Evolutionary conservation across 1,139 yeast species (phyloP).

Genomic region (Saccharomycopsis hybrid): DNA sequence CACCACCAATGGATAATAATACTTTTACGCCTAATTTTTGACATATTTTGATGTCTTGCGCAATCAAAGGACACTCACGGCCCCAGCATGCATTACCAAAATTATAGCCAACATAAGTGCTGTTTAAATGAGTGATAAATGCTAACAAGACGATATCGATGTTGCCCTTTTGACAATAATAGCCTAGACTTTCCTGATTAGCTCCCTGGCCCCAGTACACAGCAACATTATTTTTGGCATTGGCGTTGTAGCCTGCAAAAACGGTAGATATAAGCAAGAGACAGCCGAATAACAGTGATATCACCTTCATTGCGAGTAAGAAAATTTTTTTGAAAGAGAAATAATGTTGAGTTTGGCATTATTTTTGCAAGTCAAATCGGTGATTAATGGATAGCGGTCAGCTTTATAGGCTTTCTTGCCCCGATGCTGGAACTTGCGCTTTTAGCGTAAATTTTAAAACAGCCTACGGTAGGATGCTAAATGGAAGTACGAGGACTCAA

Average conservation of each 20-base stretch:
- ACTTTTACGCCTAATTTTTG: constrained; percentile 60
- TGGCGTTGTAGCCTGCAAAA: constrained; percentile 12
- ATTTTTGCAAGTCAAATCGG: too few relatives aligned
- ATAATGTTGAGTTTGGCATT: too few relatives aligned
- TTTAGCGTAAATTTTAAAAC: too few relatives aligned
- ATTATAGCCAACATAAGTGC: constrained; percentile 24
- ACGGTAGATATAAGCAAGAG: neutral
- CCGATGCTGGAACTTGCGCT: too few relatives aligned
- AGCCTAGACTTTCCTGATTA: constrained; percentile 44
- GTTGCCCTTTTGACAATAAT: constrained; percentile 61
- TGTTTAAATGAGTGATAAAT: constrained; percentile 59
- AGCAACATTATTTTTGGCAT: constrained; percentile 16
- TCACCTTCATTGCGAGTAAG: neutral
- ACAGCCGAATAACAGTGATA: neutral
- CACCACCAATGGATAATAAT: constrained; percentile 68
- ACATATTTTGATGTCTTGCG: constrained; percentile 62
- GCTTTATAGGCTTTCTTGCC: too few relatives aligned
- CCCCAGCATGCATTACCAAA: constrained; percentile 21
- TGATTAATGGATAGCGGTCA: too few relatives aligned
- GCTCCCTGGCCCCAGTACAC: constrained; percentile 20
- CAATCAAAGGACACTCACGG: constrained; percentile 35
- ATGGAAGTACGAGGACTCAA: too few relatives aligned
- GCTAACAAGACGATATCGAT: constrained; percentile 71
- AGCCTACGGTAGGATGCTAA: too few relatives aligned
- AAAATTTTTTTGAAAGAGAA: too few relatives aligned